phyloP scores from a whole-genome alignment of 495 filamentous ascomycete species.

The Aspergillus sparsus region DNA sequence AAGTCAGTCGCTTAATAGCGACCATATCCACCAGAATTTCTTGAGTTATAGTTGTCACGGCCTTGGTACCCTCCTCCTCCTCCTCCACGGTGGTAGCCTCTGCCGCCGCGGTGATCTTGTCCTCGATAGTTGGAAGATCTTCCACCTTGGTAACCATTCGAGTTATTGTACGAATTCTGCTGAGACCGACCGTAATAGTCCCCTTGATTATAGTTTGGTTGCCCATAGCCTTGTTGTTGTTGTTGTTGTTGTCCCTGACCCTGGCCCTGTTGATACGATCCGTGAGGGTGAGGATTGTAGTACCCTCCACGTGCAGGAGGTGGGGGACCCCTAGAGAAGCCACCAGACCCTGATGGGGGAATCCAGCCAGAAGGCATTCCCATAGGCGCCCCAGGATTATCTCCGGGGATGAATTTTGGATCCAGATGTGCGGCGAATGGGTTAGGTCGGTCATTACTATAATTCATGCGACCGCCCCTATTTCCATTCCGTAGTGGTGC shows the following conservation, averaged over 20 bases:
- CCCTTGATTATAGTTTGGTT: slow-evolving; percentile 24
- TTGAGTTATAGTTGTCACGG: slow-evolving; percentile 32
- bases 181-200: slow-evolving; percentile 36
- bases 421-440: slow-evolving; percentile 58
- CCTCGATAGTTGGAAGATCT: slow-evolving; percentile 29
- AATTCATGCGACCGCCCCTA: slow-evolving; percentile 56
- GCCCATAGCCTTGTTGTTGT: slow-evolving; percentile 32
- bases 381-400: slow-evolving; percentile 29
- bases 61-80: slow-evolving; percentile 32
- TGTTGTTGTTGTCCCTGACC: slow-evolving; percentile 26
- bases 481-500: slow-evolving; percentile 56
- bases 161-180: slow-evolving; percentile 31
- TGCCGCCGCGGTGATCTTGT: slow-evolving; percentile 31
- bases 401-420: slow-evolving; percentile 48
- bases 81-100: slow-evolving; percentile 23
- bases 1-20: slow-evolving; percentile 33
- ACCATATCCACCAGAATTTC: slow-evolving; percentile 40
- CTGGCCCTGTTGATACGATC: slow-evolving; percentile 2
- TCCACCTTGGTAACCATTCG: slow-evolving; percentile 25
- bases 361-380: slow-evolving; percentile 41
- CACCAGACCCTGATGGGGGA: slow-evolving; percentile 37
- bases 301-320: slow-evolving; percentile 44
- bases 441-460: slow-evolving; percentile 46
- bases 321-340: slow-evolving; percentile 44
- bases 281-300: slow-evolving; percentile 23